Base-by-base conservation (phyloP, 371 early-diverging fungal species). In the Funneliformis caledonium region DNA sequence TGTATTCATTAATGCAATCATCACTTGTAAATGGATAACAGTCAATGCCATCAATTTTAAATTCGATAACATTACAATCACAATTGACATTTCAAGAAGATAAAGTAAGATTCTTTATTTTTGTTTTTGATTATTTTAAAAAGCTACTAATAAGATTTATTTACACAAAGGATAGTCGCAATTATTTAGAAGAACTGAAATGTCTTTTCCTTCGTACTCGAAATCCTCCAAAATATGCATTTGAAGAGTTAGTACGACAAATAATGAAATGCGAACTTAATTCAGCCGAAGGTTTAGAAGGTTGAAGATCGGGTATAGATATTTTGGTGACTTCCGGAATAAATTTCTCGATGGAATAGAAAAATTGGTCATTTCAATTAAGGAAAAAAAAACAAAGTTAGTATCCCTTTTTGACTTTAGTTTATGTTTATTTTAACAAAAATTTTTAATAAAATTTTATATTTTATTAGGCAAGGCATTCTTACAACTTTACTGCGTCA, bases 151-250 rank as follows among this genome's bases (percentile, higher is more conserved):
- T 2, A 37, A 37, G 1, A 37, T 37, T 37, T 37, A 37, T 37
- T 37, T 64, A 22, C 14, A 64, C 8, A 22, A 64, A 64, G 33
- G 64, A 6, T 22, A 33, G 64, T 8, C 33, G 1, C 2, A 33
- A 65, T 65, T 65, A 26, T 65, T 16, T 65, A 16, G 65, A 65
- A 65, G 65, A 65, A 19, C 26, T 65, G 12, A 65, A 65, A 37
- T 65, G 33, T 33, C 33, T 65, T 26, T 37, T 65, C 12, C 33
- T 65, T n/a, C 33, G 33, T 8, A 5, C 31, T 10, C 5, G 11
- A 31, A 33, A 65, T 65, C 11, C 65, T 12, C 12, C 11, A 14
- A 65, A 65, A 65, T 0, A 22, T 65, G 37, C 37, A 12, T 5
- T 65, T 16, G 12, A 65, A 33, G 67, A 65, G 8, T 65, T 65